Evolutionary conservation across 257 asterid species (phyloP).

Genomic region (Solanum chiquidenum): DNA sequence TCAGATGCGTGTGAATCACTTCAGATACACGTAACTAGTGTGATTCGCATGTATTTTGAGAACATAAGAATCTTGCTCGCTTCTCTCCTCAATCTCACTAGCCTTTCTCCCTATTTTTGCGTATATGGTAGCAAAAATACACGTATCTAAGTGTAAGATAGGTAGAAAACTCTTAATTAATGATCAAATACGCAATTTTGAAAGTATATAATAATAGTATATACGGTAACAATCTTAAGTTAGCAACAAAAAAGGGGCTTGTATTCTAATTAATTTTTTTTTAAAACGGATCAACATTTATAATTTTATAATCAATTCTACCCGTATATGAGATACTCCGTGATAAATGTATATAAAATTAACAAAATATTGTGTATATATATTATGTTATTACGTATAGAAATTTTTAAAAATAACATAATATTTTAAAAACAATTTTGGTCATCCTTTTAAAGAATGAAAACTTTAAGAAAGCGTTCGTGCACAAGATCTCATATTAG

Average conservation of each 20-base stretch:
- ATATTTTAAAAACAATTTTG: too few species aligned
- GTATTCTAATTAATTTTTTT: background rate
- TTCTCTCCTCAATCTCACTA: background rate
- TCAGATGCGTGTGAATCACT: background rate
- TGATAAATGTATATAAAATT: too few species aligned
- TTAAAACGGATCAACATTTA: background rate
- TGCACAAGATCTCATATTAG: background rate
- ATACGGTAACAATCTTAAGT: background rate
- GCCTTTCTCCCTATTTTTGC: too few species aligned
- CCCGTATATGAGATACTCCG: background rate
- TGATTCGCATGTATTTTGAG: too few species aligned
- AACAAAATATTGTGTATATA: background rate
- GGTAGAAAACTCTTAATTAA: background rate
- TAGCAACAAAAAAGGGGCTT: background rate
- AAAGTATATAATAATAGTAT: background rate
- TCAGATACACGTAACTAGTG: accelerated
- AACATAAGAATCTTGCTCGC: too few species aligned
- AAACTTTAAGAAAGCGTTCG: background rate
- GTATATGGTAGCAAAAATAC: accelerated
- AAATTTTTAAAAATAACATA: too few species aligned
- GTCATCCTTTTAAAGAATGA: background rate
- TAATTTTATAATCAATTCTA: background rate
- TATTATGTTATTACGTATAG: background rate
- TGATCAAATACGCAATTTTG: too few species aligned
- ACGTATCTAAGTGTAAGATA: background rate